These are phyloP conservation scores for Polytrichum commune DNA, from an alignment of 225 moss, liverwort and hornwort genomes.

Conservation along the genomic window DNA sequence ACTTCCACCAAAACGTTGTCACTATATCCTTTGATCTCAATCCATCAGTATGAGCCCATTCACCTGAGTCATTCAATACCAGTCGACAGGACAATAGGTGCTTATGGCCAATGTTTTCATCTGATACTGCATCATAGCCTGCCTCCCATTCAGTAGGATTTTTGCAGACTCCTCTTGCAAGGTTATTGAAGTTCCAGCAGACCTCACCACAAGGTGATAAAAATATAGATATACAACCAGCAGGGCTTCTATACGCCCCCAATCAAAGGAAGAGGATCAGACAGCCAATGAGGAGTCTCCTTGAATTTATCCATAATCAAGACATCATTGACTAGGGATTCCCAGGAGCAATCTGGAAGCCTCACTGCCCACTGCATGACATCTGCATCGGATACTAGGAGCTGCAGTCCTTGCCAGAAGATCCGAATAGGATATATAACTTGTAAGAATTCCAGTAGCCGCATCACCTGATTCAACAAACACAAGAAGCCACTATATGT, in stretches of 20 bases:
- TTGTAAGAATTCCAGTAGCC: not conserved
- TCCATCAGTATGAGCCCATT: constrained; percentile 4
- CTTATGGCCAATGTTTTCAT: constrained; percentile 9
- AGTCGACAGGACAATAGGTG: not conserved
- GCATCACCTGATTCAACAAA: not conserved
- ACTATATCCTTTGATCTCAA: not conserved
- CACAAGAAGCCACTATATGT: no score
- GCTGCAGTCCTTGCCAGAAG: not conserved
- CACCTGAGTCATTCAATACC: constrained; percentile 14
- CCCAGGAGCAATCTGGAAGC: not conserved
- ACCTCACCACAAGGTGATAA: not conserved
- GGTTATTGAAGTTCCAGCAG: not conserved
- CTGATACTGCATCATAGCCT: constrained; percentile 11
- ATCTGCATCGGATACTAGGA: not conserved
- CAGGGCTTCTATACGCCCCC: not conserved
- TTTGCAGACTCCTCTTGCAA: not conserved
- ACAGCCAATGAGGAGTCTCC: not conserved
- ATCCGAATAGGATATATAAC: not conserved
- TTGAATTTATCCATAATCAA: not conserved
- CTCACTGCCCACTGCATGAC: not conserved
- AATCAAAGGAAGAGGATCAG: not conserved
- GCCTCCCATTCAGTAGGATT: constrained; percentile 10
- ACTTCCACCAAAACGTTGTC: not conserved
- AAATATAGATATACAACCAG: not conserved
- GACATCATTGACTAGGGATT: not conserved